Base-by-base conservation (phyloP, 495 filamentous ascomycete species). In the Annulohypoxylon maeteangense region DNA sequence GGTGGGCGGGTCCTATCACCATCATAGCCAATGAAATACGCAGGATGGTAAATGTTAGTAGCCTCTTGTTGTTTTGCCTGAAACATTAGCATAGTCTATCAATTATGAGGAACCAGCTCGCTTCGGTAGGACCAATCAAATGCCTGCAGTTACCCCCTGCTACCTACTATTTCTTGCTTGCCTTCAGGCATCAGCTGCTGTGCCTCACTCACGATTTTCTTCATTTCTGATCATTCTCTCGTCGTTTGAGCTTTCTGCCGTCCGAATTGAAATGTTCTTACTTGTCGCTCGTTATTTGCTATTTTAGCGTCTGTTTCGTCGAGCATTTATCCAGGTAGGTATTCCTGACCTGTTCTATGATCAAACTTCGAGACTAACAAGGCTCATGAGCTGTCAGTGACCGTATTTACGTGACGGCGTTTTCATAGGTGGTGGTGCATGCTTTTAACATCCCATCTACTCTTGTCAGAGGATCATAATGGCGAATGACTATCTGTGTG, bases 401-500 rank as follows among this genome's bases (percentile, higher is more conserved):
- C 4, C 18, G 12, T 22, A 56, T 16, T 11, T 36, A 63, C 18
- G 59, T 20, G 29, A 29, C 59, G 10, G 20, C 5, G 10, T 38
- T 22, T 1, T 23, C 3, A n/a, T 25, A 14, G 18, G 50, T 65
- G 2, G 4, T 40, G 7, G 16, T 34, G 20, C 16, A n/a, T 29
- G 31, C 18, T 16, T 11, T 16, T 11, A 14, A 10, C n/a, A 23
- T 16, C 5, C 14, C 11, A 16, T 16, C 12, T 31, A 7, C 6
- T 16, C 25, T n/a, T 22, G 29, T 16, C 20, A 42, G 2, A 27
- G 11, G 5, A 31, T 44, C 27, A 10, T 32, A 42, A 72, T 68
- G 70, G 66, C 66, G 25, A 58, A 66, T 31, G 62, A 53, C 2
- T 70, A 65, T 40, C 31, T 65, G 0, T 69, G 65, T 60, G 66